A percentile compares a stretch with the other conserved stretches of the same genome.
Conservation (phyloP, 495 filamentous ascomycete species). For the Podospora australis region DNA sequence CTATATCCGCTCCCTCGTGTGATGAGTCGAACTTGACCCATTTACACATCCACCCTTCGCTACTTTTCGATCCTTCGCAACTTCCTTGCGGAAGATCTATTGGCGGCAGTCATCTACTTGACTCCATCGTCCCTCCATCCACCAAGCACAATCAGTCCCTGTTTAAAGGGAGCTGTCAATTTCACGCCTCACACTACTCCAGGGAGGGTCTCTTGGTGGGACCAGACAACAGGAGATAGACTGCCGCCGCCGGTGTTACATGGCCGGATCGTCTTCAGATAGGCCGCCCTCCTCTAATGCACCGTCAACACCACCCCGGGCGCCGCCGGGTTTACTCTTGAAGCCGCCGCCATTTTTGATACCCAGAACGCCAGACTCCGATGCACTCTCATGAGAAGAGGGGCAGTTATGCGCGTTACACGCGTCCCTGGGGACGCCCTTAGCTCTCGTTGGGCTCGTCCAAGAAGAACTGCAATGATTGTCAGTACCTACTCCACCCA, state of each 20-base stretch:
- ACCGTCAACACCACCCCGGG: conserved; percentile 23
- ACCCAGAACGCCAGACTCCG: conserved; percentile 37
- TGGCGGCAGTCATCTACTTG: conserved; percentile 37
- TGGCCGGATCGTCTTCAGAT: conserved; percentile 39
- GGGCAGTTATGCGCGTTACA: conserved; percentile 16
- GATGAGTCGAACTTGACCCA: too few relatives aligned
- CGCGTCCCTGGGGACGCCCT: conserved; percentile 37
- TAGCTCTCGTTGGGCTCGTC: conserved; percentile 65
- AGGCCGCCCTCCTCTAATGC: conserved; percentile 29
- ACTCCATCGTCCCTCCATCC: conserved; percentile 45
- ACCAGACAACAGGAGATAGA: conserved; percentile 51
- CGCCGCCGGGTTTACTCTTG: conserved; percentile 24
- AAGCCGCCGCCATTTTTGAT: conserved; percentile 30
- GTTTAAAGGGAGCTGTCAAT: neutral
- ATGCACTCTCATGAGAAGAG: conserved; percentile 28
- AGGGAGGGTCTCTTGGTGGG: conserved; percentile 27
- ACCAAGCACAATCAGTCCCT: conserved; percentile 12
- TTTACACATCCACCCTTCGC: too few relatives aligned
- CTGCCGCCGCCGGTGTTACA: conserved; percentile 38
- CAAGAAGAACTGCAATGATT: conserved; percentile 65
- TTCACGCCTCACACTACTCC: neutral
- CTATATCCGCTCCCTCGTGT: too few relatives aligned
- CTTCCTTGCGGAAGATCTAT: too few relatives aligned
- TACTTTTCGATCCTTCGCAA: neutral
- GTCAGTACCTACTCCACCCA: conserved; percentile 8